phyloP scores from a whole-genome alignment of 169 alveolate genomes.

The Plasmodium chabaudi region DNA sequence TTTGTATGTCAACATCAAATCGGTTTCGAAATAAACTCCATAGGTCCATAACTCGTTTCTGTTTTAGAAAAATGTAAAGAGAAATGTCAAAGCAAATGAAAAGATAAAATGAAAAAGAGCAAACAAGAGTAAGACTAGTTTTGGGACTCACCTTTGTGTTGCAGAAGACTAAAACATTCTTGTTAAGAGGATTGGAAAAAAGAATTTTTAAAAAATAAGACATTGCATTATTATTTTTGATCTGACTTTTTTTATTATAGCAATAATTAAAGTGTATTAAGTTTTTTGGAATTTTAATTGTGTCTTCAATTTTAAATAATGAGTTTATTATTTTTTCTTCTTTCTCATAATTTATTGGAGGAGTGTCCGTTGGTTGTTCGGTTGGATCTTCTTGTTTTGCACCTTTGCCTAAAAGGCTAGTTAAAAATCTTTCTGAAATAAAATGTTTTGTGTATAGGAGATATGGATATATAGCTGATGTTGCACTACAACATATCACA shows the following conservation, averaged over 20 bases:
- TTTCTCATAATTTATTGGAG: constrained; percentile 10
- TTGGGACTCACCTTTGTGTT: constrained; percentile 35
- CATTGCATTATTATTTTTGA: constrained; percentile 34
- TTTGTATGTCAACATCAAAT: constrained; percentile 62
- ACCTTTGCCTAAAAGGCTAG: not conserved
- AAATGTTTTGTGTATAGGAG: constrained; percentile 37
- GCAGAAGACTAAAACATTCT: constrained; percentile 57
- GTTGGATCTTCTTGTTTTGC: not conserved
- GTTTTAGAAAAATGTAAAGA: not conserved
- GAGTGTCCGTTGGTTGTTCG: not conserved
- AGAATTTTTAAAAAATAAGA: constrained; percentile 25
- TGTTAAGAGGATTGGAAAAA: constrained; percentile 52
- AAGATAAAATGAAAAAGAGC: not conserved
- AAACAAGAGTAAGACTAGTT: not conserved
- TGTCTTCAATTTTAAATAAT: constrained; percentile 23
- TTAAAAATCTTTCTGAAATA: constrained; percentile 31
- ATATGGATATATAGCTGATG: constrained; percentile 32
- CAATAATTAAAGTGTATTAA: constrained; percentile 54
- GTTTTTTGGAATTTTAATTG: constrained; percentile 22
- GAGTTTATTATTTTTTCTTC: constrained; percentile 33
- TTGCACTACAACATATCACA: constrained; percentile 72
- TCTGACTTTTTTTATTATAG: constrained; percentile 23
- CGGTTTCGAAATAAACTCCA: constrained; percentile 61
- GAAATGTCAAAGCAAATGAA: not conserved
- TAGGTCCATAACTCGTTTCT: constrained; percentile 57